Evolutionary conservation across 2,329 filamentous ascomycete genomes (phyloP), one percentile per base, ranked within the genome.

Genomic region (Westerdykella aurantiaca): DNA sequence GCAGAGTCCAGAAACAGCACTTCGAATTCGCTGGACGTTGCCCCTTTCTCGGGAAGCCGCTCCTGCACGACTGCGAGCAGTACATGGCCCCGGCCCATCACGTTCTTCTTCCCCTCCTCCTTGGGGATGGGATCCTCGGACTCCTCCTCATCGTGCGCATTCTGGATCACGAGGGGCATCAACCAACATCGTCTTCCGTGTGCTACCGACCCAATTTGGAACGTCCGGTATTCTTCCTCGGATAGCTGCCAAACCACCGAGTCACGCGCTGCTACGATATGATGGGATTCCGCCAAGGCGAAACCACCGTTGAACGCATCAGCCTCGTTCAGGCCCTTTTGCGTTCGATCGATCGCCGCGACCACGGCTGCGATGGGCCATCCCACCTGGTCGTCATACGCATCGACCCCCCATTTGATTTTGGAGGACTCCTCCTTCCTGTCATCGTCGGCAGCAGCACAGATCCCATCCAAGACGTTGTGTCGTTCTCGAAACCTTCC

Each of bases 11-110:
- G 34, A 16, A 52, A 40, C 21, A 46, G 45, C 10, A 41, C 37
- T 13, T 34, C n/a, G 34, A 50, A 50, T 23, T 42, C 9, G 3
- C 17, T 22, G 14, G 4, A 10, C 3, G n/a, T n/a, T 13, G 11
- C 18, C 0, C 37, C 12, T 12, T 13, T 11, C 7, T 31, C 13
- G 13, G 17, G 7, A 6, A 22, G 0, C 37, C 45, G 43, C 39
- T 47, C 44, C 41, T 51, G 46, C 2, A 51, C 4, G 11, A 56
- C 47, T 1, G 37, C 47, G 12, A 55, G 47, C 5, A 53, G 35
- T 13, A 38, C 25, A 23, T 49, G 47, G 41, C 5, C 39, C 29
- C 29, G 6, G 17, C 33, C 7, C 22, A 21, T 31, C 22, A 21
- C 14, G 22, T 17, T 13, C 18, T 16, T 22, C 17, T 44, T 39